Evolutionary conservation across 1,284 basidiomycete species (phyloP).

Genomic region (Crucibulum parvulum): DNA sequence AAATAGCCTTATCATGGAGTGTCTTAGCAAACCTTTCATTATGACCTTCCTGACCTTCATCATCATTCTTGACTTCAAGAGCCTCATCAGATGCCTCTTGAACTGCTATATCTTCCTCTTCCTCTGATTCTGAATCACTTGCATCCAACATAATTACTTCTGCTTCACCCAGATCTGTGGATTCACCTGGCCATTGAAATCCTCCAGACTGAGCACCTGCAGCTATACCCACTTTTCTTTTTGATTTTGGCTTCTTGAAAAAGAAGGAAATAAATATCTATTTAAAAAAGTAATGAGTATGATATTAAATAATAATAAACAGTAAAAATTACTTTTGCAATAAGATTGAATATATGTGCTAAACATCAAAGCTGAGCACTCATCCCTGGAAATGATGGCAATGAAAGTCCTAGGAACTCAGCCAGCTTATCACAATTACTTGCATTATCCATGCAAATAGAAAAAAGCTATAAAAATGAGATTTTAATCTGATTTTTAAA

Average conservation of each 20-base stretch:
- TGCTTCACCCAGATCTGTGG: not conserved
- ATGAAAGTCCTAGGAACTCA: not conserved
- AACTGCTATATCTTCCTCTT: not conserved
- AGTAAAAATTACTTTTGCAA: constrained; percentile 5
- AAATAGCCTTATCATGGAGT: constrained; percentile 2
- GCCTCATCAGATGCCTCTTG: not conserved
- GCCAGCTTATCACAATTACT: constrained; percentile 8
- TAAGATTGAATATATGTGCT: constrained; percentile 12
- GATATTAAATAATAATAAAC: not conserved
- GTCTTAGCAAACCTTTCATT: constrained; percentile 1
- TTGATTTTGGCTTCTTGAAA: constrained; percentile 3
- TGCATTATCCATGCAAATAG: constrained; percentile 10
- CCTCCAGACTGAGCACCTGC: not conserved
- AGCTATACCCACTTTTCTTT: not conserved
- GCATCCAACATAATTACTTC: constrained; percentile 6
- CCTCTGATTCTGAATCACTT: not conserved
- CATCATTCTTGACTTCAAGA: not conserved
- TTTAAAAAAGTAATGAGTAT: not conserved
- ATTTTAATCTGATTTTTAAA: not conserved
- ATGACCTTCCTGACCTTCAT: constrained; percentile 5
- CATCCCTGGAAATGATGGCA: constrained; percentile 10
- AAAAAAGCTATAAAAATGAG: not conserved
- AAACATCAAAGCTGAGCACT: constrained; percentile 4
- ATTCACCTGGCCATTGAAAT: not conserved
- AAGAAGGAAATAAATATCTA: constrained; percentile 12